Conservation (phyloP, 257 asterid genomes). For the Solanum stenotomum region DNA sequence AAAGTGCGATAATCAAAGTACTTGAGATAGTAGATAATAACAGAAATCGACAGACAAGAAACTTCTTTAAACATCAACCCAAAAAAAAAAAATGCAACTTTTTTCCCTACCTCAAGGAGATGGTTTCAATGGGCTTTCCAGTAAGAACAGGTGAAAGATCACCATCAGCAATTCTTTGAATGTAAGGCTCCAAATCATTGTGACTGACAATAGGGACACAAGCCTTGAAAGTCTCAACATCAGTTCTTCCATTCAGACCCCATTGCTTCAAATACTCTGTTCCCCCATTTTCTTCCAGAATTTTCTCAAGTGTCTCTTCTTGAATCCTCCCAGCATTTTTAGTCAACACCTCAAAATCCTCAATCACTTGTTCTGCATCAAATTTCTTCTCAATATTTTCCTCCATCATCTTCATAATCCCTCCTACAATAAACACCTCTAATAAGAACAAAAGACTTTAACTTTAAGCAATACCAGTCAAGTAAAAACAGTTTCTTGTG, state of each 20-base stretch:
- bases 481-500: neutral
- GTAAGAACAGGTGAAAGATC: conserved; percentile 49
- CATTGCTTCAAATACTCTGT: conserved; percentile 5
- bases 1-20: neutral
- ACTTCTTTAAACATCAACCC: neutral
- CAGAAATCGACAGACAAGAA: neutral
- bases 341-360: conserved; percentile 63
- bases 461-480: neutral
- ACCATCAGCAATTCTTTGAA: conserved; percentile 66
- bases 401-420: conserved; percentile 24
- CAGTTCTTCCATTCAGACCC: conserved; percentile 31
- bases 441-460: neutral
- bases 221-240: conserved; percentile 46
- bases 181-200: conserved; percentile 65
- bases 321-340: conserved; percentile 17
- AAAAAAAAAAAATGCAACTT: conserved; percentile 1
- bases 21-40: neutral
- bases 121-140: conserved; percentile 61
- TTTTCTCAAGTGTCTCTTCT: neutral
- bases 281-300: conserved; percentile 2
- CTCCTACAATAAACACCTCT: neutral
- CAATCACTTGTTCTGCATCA: conserved; percentile 49
- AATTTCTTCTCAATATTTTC: conserved; percentile 54
- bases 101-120: conserved; percentile 34
- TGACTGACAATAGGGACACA: conserved; percentile 67